A percentile compares a stretch with the other conserved stretches of the same genome.
phyloP scores from a whole-genome alignment of 768 basidiomycete species.

The Suillus bovinus region DNA sequence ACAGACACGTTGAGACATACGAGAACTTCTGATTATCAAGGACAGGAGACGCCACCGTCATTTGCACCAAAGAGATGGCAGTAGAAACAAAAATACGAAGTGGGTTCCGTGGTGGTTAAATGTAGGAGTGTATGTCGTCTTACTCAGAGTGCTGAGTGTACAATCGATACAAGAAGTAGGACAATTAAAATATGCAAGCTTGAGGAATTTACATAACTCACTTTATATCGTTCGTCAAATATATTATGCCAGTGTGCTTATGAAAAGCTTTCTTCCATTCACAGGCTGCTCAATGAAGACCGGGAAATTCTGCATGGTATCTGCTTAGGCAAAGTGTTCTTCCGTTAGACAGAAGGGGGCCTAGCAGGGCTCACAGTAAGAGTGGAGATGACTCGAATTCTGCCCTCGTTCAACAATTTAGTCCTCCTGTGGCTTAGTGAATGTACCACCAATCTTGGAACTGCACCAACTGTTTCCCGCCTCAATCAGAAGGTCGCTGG shows the following conservation, averaged over 20 bases:
- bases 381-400: not conserved
- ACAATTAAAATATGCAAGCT: not conserved
- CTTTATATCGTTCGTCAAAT: not conserved
- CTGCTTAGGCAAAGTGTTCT: not conserved
- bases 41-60: not conserved
- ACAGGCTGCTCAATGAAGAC: not conserved
- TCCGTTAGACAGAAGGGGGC: not conserved
- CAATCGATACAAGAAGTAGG: not conserved
- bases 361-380: not conserved
- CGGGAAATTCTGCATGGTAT: not conserved
- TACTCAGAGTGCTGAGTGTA: not conserved
- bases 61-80: not conserved
- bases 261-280: not conserved
- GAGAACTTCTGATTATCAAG: not conserved
- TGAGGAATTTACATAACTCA: not conserved
- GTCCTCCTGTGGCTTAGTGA: too few relatives aligned
- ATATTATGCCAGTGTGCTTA: not conserved
- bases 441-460: too few relatives aligned
- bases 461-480: too few relatives aligned
- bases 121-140: not conserved
- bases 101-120: not conserved
- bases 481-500: too few relatives aligned
- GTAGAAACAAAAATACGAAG: not conserved
- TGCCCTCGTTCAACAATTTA: not conserved
- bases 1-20: not conserved